Conservation (phyloP, 2,329 filamentous ascomycete genomes). For the Lachnellula occidentalis region DNA sequence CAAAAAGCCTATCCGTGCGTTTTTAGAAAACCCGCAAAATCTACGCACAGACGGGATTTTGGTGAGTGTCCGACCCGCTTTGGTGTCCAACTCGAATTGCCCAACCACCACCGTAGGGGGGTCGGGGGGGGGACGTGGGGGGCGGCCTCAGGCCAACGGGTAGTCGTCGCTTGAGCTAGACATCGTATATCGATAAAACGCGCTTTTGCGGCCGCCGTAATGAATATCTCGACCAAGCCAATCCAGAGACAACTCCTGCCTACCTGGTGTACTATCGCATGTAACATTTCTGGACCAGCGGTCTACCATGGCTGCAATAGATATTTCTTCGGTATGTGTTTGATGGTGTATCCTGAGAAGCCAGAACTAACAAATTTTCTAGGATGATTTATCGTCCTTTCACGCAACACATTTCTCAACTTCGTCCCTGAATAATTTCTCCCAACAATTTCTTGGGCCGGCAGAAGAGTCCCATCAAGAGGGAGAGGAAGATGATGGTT, state of each 20-base stretch:
- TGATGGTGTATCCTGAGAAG: neutral
- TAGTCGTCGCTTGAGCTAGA: no score
- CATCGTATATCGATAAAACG: no score
- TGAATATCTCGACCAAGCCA: neutral
- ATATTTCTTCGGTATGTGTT: conserved; percentile 36
- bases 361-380: conserved; percentile 7
- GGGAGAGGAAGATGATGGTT: conserved; percentile 53
- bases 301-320: conserved; percentile 26
- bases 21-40: no score
- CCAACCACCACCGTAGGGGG: no score
- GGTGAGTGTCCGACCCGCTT: no score
- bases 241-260: no score
- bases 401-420: conserved; percentile 26
- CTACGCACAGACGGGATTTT: no score
- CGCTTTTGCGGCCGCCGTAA: neutral
- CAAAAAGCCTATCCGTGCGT: no score
- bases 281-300: neutral
- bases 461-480: conserved; percentile 45
- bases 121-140: no score
- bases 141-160: no score
- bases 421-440: conserved; percentile 49
- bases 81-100: no score
- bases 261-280: no score
- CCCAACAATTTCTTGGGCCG: conserved; percentile 37
- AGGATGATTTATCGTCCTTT: conserved; percentile 28